Conservation (phyloP, 176 grass and related monocot genomes). For the Oryza meyeriana region DNA sequence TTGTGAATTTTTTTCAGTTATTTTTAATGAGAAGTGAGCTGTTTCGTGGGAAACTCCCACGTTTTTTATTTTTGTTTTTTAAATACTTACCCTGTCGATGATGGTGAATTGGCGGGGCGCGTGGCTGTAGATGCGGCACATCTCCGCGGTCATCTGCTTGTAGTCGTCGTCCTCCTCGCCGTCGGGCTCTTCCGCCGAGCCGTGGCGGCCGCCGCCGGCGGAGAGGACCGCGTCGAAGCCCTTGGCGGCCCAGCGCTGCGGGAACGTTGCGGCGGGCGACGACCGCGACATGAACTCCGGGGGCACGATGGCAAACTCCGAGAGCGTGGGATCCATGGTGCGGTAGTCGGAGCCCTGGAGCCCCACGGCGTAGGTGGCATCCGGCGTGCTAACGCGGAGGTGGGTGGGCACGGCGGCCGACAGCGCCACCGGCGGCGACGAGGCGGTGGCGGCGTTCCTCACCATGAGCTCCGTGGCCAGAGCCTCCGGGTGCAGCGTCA, state of each 20-base stretch:
- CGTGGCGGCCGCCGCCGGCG: not conserved
- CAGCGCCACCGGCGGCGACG: slow-evolving; percentile 37
- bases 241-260: slow-evolving; percentile 18
- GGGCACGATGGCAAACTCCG: slow-evolving; percentile 58
- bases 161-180: slow-evolving; percentile 76
- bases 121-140: slow-evolving; percentile 62
- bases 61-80: not conserved
- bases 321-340: slow-evolving; percentile 40
- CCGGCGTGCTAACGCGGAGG: slow-evolving; percentile 80
- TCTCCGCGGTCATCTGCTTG: slow-evolving; percentile 52
- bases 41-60: not conserved
- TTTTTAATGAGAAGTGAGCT: not conserved
- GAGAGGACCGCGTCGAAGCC: slow-evolving; percentile 47
- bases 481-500: slow-evolving; percentile 50
- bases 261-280: no score
- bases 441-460: slow-evolving; percentile 23
- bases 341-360: slow-evolving; percentile 66
- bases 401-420: slow-evolving; percentile 63
- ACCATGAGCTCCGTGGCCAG: slow-evolving; percentile 47
- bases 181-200: slow-evolving; percentile 27
- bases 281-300: slow-evolving; percentile 27
- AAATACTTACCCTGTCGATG: slow-evolving; percentile 54
- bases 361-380: slow-evolving; percentile 66
- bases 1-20: no score
- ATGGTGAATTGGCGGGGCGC: slow-evolving; percentile 69